Evolutionary conservation across 805 yeast genomes (phyloP).

Genomic region (Candida ficus): DNA sequence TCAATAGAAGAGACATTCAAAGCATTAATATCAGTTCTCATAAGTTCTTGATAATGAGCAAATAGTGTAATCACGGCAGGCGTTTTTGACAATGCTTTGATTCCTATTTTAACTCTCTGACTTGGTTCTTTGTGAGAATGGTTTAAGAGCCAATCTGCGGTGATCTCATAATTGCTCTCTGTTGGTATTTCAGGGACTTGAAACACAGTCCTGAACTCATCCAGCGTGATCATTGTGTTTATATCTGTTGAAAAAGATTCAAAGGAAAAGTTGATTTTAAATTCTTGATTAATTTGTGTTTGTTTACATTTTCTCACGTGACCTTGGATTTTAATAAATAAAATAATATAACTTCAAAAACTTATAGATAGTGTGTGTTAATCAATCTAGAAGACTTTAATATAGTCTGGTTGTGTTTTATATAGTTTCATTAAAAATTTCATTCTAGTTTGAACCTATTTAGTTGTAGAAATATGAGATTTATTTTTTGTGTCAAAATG

Average conservation of each 20-base stretch:
- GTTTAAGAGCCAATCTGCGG: slow-evolving; percentile 20
- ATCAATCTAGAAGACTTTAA: too few relatives aligned
- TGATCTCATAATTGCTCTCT: slow-evolving; percentile 20
- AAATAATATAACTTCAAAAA: too few relatives aligned
- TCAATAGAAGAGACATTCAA: slow-evolving; percentile 3
- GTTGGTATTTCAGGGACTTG: slow-evolving; percentile 14
- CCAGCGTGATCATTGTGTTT: not conserved
- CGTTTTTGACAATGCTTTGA: slow-evolving; percentile 12
- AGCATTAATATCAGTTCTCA: slow-evolving; percentile 10
- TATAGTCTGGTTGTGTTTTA: too few relatives aligned
- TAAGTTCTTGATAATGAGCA: slow-evolving; percentile 13
- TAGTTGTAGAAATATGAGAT: too few relatives aligned
- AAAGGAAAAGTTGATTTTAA: too few relatives aligned
- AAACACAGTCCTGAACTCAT: slow-evolving; percentile 13
- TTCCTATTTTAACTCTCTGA: slow-evolving; percentile 18
- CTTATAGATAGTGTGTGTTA: too few relatives aligned
- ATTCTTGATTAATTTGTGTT: not conserved
- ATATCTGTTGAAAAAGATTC: too few relatives aligned
- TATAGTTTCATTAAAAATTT: too few relatives aligned
- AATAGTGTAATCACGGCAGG: slow-evolving; percentile 6
- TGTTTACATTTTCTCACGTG: slow-evolving; percentile 2
- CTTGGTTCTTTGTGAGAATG: slow-evolving; percentile 22
- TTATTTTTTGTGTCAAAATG: too few relatives aligned
- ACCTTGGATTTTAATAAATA: too few relatives aligned
- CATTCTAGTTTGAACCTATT: too few relatives aligned